Evolutionary conservation across 2,329 filamentous ascomycete genomes (phyloP), one percentile per base, ranked within the genome.

Genomic region (Penicillium aurantiogriseum): DNA sequence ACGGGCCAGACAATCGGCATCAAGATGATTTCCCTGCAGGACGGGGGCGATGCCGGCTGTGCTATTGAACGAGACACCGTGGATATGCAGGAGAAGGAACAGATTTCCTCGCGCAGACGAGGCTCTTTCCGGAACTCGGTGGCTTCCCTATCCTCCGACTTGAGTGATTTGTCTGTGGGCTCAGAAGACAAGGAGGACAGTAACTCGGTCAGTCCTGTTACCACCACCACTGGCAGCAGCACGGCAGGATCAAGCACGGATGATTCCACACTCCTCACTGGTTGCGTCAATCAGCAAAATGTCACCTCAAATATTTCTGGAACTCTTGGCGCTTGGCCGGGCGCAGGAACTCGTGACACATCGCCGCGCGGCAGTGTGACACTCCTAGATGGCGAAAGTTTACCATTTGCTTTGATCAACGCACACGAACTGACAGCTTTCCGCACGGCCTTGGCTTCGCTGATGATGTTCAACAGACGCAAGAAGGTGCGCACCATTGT

Each of bases 401-500:
- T 79, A n/a, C 83, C 85, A 0, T 80, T 83, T 19, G 88, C 83
- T 1, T 73, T 89, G 19, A 76, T 90, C 59, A 88, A 88, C 63
- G 87, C 87, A 0, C 84, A 84, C 57, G 87, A 88, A 63, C 75
- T 90, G 19, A 90, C 87, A 0, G 86, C 86, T 1, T 90, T 89
- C 73, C 81, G 87, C 45, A 90, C 88, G 0, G 85, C 87, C 0
- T 76, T 90, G 13, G 83, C 84, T 0, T 68, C 78, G 6, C 82
- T 83, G 13, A 83, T 87, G 56, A 78, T 88, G 63, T 79, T 88
- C 19, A 84, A 85, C 68, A 82, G 74, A 67, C 89, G 93, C 55
- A 79, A 83, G 54, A 83, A 83, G 29, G 88, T 96, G 42, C 87
- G 88, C 69, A 90, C 87, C 15, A 71, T 97, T 11, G 87, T 88